phyloP scores from a whole-genome alignment of 768 basidiomycete genomes.

The Termitomyces sp. region DNA sequence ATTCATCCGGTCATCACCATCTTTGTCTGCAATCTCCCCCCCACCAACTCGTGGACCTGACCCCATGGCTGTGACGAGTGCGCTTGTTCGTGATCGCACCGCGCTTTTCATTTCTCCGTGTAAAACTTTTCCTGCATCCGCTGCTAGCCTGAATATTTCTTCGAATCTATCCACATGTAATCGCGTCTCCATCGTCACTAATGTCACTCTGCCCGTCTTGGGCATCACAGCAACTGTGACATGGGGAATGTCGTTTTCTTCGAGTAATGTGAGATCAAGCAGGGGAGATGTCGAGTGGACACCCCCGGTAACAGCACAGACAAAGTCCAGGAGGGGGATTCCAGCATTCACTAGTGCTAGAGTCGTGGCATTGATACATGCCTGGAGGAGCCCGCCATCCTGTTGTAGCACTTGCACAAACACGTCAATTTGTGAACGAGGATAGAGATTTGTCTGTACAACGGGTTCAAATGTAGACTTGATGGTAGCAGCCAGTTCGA shows the following conservation, averaged over 20 bases:
- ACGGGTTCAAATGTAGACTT: constrained; percentile 97
- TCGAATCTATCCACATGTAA: constrained; percentile 90
- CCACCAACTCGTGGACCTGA: constrained; percentile 30
- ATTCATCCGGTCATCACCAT: constrained; percentile 34
- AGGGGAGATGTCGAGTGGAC: constrained; percentile 78
- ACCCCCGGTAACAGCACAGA: constrained; percentile 86
- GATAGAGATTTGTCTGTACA: constrained; percentile 85
- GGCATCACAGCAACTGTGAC: constrained; percentile 90
- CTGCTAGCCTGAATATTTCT: constrained; percentile 77
- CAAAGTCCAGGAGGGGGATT: constrained; percentile 85
- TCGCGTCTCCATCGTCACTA: constrained; percentile 93
- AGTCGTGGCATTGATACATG: constrained; percentile 93
- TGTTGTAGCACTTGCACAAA: constrained; percentile 90
- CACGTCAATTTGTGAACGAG: constrained; percentile 92
- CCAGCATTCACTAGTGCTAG: constrained; percentile 89
- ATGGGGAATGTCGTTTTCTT: constrained; percentile 88
- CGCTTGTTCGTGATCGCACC: constrained; percentile 56
- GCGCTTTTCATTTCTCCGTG: constrained; percentile 81
- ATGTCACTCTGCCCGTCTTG: constrained; percentile 74
- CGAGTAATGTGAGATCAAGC: constrained; percentile 82
- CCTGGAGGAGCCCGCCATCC: constrained; percentile 87
- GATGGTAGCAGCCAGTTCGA: constrained; percentile 83
- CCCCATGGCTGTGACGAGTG: constrained; percentile 60
- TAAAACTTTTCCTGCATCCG: constrained; percentile 71
- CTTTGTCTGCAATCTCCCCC: constrained; percentile 23